These are phyloP conservation scores for Coemansia sp. DNA, from an alignment of 371 early-diverging fungal species.

Conservation along the genomic window DNA sequence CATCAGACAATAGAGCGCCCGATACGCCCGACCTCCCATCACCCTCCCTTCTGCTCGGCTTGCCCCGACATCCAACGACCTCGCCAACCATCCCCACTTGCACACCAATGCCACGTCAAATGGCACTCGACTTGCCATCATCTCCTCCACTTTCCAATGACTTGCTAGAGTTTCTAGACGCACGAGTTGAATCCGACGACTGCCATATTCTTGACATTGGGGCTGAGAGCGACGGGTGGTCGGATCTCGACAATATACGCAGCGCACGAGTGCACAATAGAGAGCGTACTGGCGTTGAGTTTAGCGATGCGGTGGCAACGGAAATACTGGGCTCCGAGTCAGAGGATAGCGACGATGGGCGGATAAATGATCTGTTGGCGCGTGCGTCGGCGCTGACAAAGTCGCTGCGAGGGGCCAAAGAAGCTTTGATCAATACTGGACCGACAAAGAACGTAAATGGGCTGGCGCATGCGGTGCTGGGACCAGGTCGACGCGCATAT, in stretches of 20 bases:
- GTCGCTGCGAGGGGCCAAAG: not conserved
- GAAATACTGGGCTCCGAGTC: slow-evolving; percentile 15
- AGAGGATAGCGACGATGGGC: slow-evolving; percentile 1
- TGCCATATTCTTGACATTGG: not conserved
- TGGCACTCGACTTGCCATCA: slow-evolving; percentile 35
- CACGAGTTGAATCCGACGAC: not conserved
- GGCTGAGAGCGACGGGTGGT: not conserved
- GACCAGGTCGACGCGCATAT: not conserved
- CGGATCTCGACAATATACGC: not conserved
- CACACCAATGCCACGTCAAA: slow-evolving; percentile 10
- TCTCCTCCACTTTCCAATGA: slow-evolving; percentile 23
- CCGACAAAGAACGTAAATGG: no score
- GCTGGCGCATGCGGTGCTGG: no score
- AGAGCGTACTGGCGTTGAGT: slow-evolving; percentile 7
- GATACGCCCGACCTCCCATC: slow-evolving; percentile 43
- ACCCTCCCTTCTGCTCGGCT: slow-evolving; percentile 26
- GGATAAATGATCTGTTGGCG: not conserved
- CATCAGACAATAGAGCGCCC: slow-evolving; percentile 1
- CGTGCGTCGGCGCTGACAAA: not conserved
- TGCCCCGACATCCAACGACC: not conserved
- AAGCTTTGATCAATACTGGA: not conserved
- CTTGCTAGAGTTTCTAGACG: not conserved
- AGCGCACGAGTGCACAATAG: not conserved
- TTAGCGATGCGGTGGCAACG: slow-evolving; percentile 22
- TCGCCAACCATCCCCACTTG: not conserved